These are phyloP conservation scores for Penicillium canariense DNA, from an alignment of 495 filamentous ascomycete genomes.

Conservation along the genomic window DNA sequence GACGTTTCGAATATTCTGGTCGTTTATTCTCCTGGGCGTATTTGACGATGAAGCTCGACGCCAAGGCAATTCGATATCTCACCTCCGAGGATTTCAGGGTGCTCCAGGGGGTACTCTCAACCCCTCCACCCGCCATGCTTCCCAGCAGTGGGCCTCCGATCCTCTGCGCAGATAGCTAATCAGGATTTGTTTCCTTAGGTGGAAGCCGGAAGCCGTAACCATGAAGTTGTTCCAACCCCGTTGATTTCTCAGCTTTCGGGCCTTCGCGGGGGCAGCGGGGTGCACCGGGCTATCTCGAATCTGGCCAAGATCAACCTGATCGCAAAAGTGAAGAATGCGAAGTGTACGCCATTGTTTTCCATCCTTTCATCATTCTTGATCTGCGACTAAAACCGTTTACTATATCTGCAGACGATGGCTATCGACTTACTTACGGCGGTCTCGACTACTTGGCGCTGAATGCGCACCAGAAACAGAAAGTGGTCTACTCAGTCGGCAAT, in stretches of 20 bases:
- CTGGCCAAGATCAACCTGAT: conserved; percentile 93
- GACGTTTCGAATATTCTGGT: not conserved
- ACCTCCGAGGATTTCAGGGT: conserved; percentile 91
- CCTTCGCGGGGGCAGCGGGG: conserved; percentile 76
- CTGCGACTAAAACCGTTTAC: not conserved
- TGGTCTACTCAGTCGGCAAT: conserved; percentile 87
- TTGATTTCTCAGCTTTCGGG: conserved; percentile 81
- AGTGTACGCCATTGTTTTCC: conserved; percentile 50
- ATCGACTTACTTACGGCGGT: conserved; percentile 93
- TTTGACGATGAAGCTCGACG: conserved; percentile 82
- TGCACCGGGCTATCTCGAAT: conserved; percentile 82
- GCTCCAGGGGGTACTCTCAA: conserved; percentile 71
- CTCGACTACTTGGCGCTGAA: conserved; percentile 95
- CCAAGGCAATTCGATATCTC: conserved; percentile 87
- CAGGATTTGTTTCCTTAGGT: conserved; percentile 52
- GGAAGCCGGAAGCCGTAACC: conserved; percentile 91
- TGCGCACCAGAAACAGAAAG: conserved; percentile 72
- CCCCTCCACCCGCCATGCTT: conserved; percentile 23
- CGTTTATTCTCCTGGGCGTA: not conserved
- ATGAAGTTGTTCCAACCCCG: conserved; percentile 91
- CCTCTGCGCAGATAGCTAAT: conserved; percentile 32
- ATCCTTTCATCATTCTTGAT: not conserved
- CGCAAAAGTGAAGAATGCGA: conserved; percentile 88
- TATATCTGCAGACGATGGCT: conserved; percentile 78
- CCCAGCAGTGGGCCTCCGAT: not conserved